phyloP scores from a whole-genome alignment of 1,139 yeast species.

The Yamadazyma sp. region DNA sequence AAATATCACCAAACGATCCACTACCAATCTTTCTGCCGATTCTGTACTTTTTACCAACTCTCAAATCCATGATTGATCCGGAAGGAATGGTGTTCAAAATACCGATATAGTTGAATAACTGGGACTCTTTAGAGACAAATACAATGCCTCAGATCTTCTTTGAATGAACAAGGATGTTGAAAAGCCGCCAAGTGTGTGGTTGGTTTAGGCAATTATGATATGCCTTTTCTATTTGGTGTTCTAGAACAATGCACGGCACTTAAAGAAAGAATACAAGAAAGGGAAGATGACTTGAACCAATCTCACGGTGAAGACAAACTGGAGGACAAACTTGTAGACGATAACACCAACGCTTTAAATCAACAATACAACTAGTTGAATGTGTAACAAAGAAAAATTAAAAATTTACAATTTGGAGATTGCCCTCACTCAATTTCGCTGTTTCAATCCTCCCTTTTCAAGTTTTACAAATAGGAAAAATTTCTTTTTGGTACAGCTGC shows the following conservation, averaged over 20 bases:
- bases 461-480: background rate
- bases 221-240: too few species aligned
- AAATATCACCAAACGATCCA: slow-evolving; percentile 97
- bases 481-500: background rate
- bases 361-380: background rate
- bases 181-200: background rate
- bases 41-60: slow-evolving; percentile 94
- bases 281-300: background rate
- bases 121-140: background rate
- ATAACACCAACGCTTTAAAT: background rate
- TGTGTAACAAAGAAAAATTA: slow-evolving; percentile 1
- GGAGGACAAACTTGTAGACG: too few species aligned
- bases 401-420: background rate
- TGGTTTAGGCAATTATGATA: background rate
- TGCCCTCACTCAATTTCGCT: slow-evolving; percentile 2
- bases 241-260: background rate
- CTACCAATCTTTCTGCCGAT: slow-evolving; percentile 96
- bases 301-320: background rate
- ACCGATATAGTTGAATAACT: background rate
- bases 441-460: background rate
- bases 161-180: too few species aligned
- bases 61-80: slow-evolving; percentile 53
- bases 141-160: background rate
- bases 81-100: background rate
- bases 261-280: background rate